These are phyloP conservation scores for Pestalotiopsis sp. DNA, from an alignment of 2,329 filamentous ascomycete genomes.

Conservation along the genomic window DNA sequence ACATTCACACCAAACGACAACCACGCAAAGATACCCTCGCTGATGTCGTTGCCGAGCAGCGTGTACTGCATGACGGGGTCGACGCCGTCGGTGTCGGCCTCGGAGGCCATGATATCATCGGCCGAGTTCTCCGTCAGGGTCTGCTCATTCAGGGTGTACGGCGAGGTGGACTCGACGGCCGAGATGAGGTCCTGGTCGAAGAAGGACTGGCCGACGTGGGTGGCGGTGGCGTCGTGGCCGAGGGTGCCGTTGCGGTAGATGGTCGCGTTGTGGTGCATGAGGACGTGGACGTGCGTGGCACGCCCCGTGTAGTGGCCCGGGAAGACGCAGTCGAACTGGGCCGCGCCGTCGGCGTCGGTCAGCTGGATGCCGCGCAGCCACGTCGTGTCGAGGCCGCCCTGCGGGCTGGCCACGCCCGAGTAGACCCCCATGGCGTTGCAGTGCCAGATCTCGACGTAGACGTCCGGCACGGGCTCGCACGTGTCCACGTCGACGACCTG, in stretches of 20 bases:
- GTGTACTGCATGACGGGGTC: neutral
- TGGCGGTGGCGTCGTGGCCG: slow-evolving; percentile 45
- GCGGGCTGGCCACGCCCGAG: slow-evolving; percentile 49
- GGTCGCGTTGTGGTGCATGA: slow-evolving; percentile 44
- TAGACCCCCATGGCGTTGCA: slow-evolving; percentile 51
- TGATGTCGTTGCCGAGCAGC: neutral
- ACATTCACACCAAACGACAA: neutral
- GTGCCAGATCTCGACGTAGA: slow-evolving; percentile 55
- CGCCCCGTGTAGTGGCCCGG: slow-evolving; percentile 48
- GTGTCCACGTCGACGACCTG: slow-evolving; percentile 58
- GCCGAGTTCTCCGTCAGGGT: neutral
- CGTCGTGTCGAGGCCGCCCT: slow-evolving; percentile 38
- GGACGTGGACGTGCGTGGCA: slow-evolving; percentile 51
- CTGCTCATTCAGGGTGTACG: neutral
- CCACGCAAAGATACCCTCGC: slow-evolving; percentile 2
- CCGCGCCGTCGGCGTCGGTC: slow-evolving; percentile 43
- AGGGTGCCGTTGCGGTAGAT: slow-evolving; percentile 48
- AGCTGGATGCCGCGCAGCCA: slow-evolving; percentile 44
- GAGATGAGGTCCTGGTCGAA: slow-evolving; percentile 62
- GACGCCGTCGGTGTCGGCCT: neutral
- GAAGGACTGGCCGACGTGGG: slow-evolving; percentile 69
- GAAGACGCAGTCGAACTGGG: slow-evolving; percentile 43
- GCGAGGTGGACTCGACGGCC: slow-evolving; percentile 1
- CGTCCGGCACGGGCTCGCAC: slow-evolving; percentile 51
- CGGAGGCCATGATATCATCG: neutral